Evolutionary conservation across 2,329 filamentous ascomycete species (phyloP).

Genomic region (Ophiostoma ulmi): DNA sequence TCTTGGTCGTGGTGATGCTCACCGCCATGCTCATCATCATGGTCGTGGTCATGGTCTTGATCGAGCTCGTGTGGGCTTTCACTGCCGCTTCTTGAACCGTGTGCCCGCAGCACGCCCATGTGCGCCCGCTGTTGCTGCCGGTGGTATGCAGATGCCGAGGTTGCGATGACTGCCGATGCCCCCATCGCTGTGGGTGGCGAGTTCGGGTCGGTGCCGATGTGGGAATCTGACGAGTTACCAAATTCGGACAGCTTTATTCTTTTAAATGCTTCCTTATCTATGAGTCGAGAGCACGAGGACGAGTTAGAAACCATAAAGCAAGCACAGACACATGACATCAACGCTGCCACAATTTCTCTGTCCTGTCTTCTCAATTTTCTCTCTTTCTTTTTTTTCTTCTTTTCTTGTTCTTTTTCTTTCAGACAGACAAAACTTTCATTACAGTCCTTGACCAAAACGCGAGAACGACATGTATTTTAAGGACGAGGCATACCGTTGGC

Average conservation of each 20-base stretch:
- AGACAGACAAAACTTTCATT: neutral
- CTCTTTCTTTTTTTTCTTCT: neutral
- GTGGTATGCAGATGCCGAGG: conserved; percentile 32
- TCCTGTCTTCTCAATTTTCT: neutral
- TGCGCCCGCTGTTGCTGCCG: conserved; percentile 7
- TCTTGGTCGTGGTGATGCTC: neutral
- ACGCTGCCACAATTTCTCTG: conserved; percentile 10
- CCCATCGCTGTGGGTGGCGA: conserved; percentile 35
- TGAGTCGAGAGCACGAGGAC: neutral
- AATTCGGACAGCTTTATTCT: conserved; percentile 44
- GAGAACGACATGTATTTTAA: conserved; percentile 12
- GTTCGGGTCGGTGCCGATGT: conserved; percentile 32
- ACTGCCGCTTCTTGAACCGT: conserved; percentile 43
- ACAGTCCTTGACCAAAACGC: conserved; percentile 10
- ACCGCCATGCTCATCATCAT: conserved; percentile 28
- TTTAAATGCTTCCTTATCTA: conserved; percentile 48
- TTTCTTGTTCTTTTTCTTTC: conserved; percentile 10
- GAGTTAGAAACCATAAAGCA: conserved; percentile 12
- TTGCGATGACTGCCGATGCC: conserved; percentile 34
- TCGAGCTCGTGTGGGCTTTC: conserved; percentile 35
- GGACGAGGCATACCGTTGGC: conserved; percentile 21
- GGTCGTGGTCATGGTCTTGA: conserved; percentile 29
- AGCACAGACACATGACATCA: conserved; percentile 15
- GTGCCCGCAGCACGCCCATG: conserved; percentile 28
- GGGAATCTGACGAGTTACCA: conserved; percentile 21